phyloP scores from a whole-genome alignment of 2,329 filamentous ascomycete genomes.

The Ilyonectria mors-panacis region DNA sequence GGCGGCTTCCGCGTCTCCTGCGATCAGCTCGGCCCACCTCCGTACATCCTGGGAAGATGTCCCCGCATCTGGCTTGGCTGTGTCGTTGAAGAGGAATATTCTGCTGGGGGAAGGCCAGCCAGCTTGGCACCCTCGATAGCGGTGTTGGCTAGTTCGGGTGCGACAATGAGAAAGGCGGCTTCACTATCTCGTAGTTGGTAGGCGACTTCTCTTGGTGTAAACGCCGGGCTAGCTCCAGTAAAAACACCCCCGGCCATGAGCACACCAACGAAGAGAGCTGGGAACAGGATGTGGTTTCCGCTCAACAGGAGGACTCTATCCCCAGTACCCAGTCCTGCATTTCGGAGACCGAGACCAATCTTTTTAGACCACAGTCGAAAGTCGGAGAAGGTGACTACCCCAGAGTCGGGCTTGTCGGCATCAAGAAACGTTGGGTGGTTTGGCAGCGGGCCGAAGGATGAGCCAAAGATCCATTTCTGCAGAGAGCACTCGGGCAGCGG shows the following conservation, averaged over 20 bases:
- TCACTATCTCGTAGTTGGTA: constrained; percentile 82
- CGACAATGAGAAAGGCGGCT: constrained; percentile 75
- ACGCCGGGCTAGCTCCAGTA: constrained; percentile 80
- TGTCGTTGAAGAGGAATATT: constrained; percentile 79
- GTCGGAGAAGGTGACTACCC: constrained; percentile 73
- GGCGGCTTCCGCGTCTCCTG: constrained; percentile 57
- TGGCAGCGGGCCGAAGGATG: constrained; percentile 57
- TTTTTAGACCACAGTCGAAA: constrained; percentile 81
- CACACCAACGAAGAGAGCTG: constrained; percentile 78
- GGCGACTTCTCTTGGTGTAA: constrained; percentile 77
- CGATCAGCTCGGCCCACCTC: constrained; percentile 76
- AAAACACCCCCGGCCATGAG: constrained; percentile 85
- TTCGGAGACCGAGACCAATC: constrained; percentile 76
- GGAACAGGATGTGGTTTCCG: constrained; percentile 82
- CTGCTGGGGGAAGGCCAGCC: constrained; percentile 67
- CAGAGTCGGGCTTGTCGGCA: constrained; percentile 75
- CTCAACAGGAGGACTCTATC: constrained; percentile 82
- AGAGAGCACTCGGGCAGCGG: constrained; percentile 53
- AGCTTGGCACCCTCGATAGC: constrained; percentile 76
- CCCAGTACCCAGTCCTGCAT: constrained; percentile 74
- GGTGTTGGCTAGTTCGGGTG: constrained; percentile 71
- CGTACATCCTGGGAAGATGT: constrained; percentile 7
- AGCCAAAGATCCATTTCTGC: constrained; percentile 69
- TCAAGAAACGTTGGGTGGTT: constrained; percentile 70
- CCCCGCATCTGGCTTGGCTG: constrained; percentile 42